These are phyloP conservation scores for Botrytis fragariae DNA, from an alignment of 2,329 filamentous ascomycete species.

Conservation along the genomic window DNA sequence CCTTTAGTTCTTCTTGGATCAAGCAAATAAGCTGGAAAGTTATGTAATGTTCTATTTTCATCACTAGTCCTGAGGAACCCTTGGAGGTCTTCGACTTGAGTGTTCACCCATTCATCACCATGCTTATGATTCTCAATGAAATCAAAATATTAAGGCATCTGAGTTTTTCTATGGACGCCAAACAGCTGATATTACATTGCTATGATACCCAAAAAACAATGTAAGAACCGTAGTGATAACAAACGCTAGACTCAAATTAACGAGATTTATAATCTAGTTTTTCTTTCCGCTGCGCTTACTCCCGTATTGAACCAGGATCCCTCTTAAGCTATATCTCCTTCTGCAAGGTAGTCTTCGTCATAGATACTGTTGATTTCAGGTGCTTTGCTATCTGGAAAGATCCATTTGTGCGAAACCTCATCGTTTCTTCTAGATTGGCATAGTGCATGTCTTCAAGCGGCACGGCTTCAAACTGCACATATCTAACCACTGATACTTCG, in stretches of 20 bases:
- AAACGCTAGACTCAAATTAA: background rate
- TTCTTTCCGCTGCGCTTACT: background rate
- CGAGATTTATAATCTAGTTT: too few species aligned
- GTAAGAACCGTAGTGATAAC: too few species aligned
- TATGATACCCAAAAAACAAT: background rate
- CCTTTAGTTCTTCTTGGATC: background rate
- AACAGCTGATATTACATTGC: background rate
- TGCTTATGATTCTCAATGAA: too few species aligned
- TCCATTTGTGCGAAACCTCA: background rate
- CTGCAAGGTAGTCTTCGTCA: background rate
- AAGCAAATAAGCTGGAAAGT: background rate
- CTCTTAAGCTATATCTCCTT: too few species aligned
- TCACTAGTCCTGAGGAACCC: background rate
- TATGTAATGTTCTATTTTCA: background rate
- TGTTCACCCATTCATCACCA: background rate
- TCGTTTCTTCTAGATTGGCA: background rate
- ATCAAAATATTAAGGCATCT: background rate
- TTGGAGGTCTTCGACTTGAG: background rate
- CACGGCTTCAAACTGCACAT: background rate
- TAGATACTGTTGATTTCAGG: background rate
- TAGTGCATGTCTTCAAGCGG: too few species aligned
- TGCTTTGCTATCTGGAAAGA: background rate
- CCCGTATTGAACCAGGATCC: too few species aligned
- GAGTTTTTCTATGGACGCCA: too few species aligned
- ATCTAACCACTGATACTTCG: too few species aligned